Evolutionary conservation across 352 stramenopile genomes (phyloP).

Genomic region (Thalassiosira oceanica): DNA sequence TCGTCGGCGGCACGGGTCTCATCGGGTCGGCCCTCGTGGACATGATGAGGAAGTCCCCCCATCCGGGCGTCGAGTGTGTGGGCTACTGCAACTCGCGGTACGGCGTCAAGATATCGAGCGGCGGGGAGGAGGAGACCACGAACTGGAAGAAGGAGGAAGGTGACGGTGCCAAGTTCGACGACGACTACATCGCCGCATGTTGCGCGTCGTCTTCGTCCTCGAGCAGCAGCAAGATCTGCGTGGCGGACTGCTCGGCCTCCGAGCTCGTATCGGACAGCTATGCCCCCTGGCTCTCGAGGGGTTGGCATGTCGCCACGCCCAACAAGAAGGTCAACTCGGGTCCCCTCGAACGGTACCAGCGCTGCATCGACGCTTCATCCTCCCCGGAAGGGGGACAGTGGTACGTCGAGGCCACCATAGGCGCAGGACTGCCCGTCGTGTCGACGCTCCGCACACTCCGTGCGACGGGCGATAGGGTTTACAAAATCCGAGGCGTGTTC

Average conservation of each 20-base stretch:
- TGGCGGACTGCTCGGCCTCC: constrained; percentile 48
- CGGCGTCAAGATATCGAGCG: neutral
- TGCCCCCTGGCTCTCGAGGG: constrained; percentile 24
- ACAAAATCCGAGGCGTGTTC: constrained; percentile 69
- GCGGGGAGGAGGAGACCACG: constrained; percentile 1
- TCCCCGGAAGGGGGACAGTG: constrained; percentile 27
- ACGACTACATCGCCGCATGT: constrained; percentile 21
- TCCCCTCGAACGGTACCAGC: constrained; percentile 48
- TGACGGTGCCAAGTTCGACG: constrained; percentile 19
- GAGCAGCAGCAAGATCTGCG: constrained; percentile 32
- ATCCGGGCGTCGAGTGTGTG: constrained; percentile 37
- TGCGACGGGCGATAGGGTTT: constrained; percentile 65
- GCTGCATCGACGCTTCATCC: constrained; percentile 31
- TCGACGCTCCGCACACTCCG: constrained; percentile 68
- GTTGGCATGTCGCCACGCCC: constrained; percentile 54
- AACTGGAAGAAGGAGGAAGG: constrained; percentile 3
- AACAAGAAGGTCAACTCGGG: constrained; percentile 75
- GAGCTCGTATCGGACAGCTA: constrained; percentile 37
- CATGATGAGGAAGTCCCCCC: constrained; percentile 40
- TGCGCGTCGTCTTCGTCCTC: too few species aligned
- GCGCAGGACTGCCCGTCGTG: constrained; percentile 78
- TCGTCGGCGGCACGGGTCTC: constrained; percentile 47
- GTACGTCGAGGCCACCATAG: constrained; percentile 77
- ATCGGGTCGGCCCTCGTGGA: constrained; percentile 42
- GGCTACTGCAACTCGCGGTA: neutral